These are phyloP conservation scores for Eucalyptus regnans DNA, from an alignment of 345 rosid genomes.

Conservation along the genomic window DNA sequence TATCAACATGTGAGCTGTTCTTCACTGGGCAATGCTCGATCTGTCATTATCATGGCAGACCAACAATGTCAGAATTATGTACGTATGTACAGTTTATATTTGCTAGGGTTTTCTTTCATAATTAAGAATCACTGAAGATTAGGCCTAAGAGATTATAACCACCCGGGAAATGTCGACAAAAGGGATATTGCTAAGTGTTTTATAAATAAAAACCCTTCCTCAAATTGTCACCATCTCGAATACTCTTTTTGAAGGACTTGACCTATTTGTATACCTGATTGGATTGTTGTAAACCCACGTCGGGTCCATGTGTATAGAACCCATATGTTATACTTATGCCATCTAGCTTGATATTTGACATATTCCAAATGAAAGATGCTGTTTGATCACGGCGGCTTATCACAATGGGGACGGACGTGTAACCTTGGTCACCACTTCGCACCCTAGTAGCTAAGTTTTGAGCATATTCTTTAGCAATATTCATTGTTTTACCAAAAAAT, in stretches of 20 bases:
- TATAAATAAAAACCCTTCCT: background rate
- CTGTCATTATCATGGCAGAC: background rate
- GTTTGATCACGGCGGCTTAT: background rate
- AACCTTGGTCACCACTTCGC: background rate
- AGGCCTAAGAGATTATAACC: background rate
- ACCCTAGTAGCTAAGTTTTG: background rate
- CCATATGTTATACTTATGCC: background rate
- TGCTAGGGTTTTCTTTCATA: background rate
- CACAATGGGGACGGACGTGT: background rate
- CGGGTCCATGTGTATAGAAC: background rate
- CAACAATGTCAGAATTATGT: background rate
- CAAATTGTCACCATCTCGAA: background rate
- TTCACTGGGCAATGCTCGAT: background rate
- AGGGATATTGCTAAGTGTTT: background rate
- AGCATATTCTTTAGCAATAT: background rate
- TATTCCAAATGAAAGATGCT: background rate
- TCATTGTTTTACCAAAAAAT: background rate
- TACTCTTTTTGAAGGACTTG: background rate
- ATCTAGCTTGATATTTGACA: background rate
- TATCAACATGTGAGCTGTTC: background rate
- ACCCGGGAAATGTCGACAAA: background rate
- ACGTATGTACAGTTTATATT: background rate
- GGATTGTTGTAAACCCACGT: background rate
- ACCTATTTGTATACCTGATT: background rate
- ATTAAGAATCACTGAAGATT: background rate